Conservation (phyloP, 2,329 filamentous ascomycete species). For the Epichloe bromicola region DNA sequence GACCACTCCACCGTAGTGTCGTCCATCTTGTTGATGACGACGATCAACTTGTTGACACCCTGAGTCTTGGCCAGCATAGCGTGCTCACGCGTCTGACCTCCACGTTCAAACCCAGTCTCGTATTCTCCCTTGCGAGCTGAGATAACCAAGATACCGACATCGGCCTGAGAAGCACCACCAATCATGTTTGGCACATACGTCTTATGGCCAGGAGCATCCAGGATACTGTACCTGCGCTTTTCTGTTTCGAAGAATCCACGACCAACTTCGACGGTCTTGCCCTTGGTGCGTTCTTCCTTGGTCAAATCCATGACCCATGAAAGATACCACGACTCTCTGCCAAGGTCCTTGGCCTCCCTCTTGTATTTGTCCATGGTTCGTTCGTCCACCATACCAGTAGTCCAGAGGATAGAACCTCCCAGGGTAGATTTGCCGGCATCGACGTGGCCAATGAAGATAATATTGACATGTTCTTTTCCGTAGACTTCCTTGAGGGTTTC, state of each 20-base stretch:
- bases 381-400: constrained; percentile 98
- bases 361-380: constrained; percentile 98
- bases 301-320: constrained; percentile 97
- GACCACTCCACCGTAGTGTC: constrained; percentile 95
- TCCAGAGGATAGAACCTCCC: constrained; percentile 83
- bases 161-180: constrained; percentile 82
- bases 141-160: constrained; percentile 91
- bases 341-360: constrained; percentile 87
- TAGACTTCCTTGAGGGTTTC: constrained; percentile 85
- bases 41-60: constrained; percentile 90
- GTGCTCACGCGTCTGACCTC: constrained; percentile 93
- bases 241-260: constrained; percentile 95
- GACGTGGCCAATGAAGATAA: constrained; percentile 96
- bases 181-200: constrained; percentile 98
- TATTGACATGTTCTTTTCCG: constrained; percentile 84
- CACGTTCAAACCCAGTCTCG: constrained; percentile 93
- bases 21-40: constrained; percentile 99
- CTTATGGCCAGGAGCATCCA: constrained; percentile 96
- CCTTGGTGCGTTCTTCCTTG: constrained; percentile 90
- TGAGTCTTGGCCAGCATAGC: constrained; percentile 97
- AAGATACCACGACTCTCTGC: constrained; percentile 96
- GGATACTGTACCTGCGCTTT: constrained; percentile 88
- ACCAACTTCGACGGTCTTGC: constrained; percentile 96
- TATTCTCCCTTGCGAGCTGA: constrained; percentile 96
- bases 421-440: constrained; percentile 97